Base-by-base conservation (phyloP, 176 grass and related monocot genomes). In the Oryza punctata region DNA sequence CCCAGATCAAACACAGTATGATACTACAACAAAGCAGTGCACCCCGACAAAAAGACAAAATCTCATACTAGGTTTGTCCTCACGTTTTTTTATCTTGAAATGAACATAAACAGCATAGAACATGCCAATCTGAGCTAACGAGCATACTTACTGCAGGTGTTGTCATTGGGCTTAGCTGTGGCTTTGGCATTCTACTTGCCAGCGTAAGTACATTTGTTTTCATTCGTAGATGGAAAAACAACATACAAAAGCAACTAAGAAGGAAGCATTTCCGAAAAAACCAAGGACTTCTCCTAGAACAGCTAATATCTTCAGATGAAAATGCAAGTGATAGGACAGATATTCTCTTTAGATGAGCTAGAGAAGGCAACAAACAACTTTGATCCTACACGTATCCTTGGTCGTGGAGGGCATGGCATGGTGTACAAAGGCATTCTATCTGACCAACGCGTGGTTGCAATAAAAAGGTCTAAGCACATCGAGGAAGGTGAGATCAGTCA, bases 261-360 rank as follows among this genome's bases (percentile, higher is more conserved):
- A 78, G 29, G 37, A 88, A 61, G 7, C 44, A 82, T 46, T 88
- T 88, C 3, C 24, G 0, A 1, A 52, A 88, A 7, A 88, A 88
- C 38, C 66, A 83, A 33, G 86, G 47, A 16, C 47, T 52, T 52
- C 47, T 52, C 15, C 47, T 52, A 6, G 47, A 52, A 18, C 47
- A 18, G 5, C 3, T 52, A 52, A 52, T 52, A 52, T 52, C 47
- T 52, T 52, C 47, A 52, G 15, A 52, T 52, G 47, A 52, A 52
- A 52, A 52, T 52, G 15, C 15, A 50, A 50, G 15, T 18, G 15
- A 50, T 18, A 50, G 40, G 12, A 82, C 46, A 6, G 15, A 57
- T 75, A 3, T 80, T 70, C 29, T 59, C 66, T 38, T 18, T 81
- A 19, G 66, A 81, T 35, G 78, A 81, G 29, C 7, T 70, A 26